Evolutionary conservation across 2,329 filamentous ascomycete genomes (phyloP), one percentile per base, ranked within the genome.

Genomic region (Xylariaceae sp.): DNA sequence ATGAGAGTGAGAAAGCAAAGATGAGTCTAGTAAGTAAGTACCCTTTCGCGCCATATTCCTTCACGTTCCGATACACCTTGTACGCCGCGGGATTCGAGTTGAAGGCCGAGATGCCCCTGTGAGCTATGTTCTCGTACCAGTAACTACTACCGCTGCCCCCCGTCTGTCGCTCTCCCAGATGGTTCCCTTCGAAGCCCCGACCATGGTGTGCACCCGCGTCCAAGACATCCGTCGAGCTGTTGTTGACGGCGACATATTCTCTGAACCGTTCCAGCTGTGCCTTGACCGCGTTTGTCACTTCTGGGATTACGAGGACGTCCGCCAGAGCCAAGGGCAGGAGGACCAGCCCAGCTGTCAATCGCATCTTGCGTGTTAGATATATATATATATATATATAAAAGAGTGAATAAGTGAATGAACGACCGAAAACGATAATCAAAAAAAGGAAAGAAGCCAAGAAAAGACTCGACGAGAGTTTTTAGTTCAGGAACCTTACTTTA

Each of bases 61-160:
- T 62, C 19, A 63, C 60, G 31, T 64, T 63, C 41, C 60, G 56
- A 38, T 58, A 64, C 26, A 64, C 57, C 38, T 58, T 53, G 38
- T 63, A 63, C n/a, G 46, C 48, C 5, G 53, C 37, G 4, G 46
- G 40, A 34, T 58, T 52, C 33, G 47, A 16, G 28, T 60, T 60
- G 51, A 61, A 63, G 17, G 59, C 51, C 12, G 60, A 56, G 41
- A 61, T 53, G 9, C 60, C 60, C 41, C 57, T 56, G 23, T 59
- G 52, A n/a, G 55, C 41, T 31, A 64, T 59, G 14, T 50, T 46
- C 43, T 58, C 58, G 39, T 59, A 56, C 59, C 58, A 62, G 39
- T 53, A 56, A 17, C 31, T 50, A 13, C 37, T 39, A 13, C n/a
- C n/a, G n/a, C n/a, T n/a, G n/a, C n/a, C n/a, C n/a, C n/a, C n/a